phyloP scores from a whole-genome alignment of 768 basidiomycete genomes.

The Fistulinella prunicolor region DNA sequence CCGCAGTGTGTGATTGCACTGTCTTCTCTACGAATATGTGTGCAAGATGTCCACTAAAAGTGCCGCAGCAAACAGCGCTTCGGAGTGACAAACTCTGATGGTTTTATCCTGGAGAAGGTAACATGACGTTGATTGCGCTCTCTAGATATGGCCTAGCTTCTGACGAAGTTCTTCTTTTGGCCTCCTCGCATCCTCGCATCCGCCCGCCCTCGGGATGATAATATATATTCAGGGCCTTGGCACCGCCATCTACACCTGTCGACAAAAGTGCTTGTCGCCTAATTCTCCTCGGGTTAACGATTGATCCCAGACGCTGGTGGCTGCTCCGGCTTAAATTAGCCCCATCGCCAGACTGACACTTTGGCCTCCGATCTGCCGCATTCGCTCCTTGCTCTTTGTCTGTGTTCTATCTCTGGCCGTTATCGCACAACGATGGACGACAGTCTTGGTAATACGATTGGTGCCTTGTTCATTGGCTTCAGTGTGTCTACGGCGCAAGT shows the following conservation, averaged over 20 bases:
- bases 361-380: not conserved
- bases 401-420: no score
- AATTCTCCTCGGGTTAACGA: slow-evolving; percentile 10
- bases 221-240: not conserved
- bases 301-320: no score
- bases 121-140: slow-evolving; percentile 3
- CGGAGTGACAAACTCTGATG: not conserved
- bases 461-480: slow-evolving; percentile 60
- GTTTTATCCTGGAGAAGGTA: slow-evolving; percentile 3
- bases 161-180: slow-evolving; percentile 8
- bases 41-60: not conserved
- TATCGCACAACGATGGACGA: slow-evolving; percentile 17
- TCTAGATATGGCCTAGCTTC: slow-evolving; percentile 1
- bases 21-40: not conserved
- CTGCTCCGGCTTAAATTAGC: slow-evolving; percentile 10
- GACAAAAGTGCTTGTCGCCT: slow-evolving; percentile 1
- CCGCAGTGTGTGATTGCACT: no score
- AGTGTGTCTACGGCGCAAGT: slow-evolving; percentile 42
- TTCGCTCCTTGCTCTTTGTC: not conserved
- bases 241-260: not conserved
- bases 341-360: not conserved
- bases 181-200: not conserved
- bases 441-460: slow-evolving; percentile 48
- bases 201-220: not conserved
- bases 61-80: not conserved